phyloP scores from a whole-genome alignment of 2,329 filamentous ascomycete genomes.

The Fusarium agapanthi region DNA sequence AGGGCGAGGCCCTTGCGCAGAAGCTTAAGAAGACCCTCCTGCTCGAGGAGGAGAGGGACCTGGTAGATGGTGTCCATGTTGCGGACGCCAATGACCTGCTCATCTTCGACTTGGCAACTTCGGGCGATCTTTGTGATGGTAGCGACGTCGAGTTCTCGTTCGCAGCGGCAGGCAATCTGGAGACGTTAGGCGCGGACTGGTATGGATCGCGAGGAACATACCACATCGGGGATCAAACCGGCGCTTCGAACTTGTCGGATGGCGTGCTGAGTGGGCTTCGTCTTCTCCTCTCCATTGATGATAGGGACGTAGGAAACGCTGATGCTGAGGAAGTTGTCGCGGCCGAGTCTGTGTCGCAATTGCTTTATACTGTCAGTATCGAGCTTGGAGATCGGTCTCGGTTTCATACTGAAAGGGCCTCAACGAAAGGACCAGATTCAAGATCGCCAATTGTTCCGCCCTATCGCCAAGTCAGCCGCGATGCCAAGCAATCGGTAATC shows the following conservation, averaged over 20 bases:
- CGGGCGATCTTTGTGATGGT: slow-evolving; percentile 89
- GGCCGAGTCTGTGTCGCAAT: slow-evolving; percentile 75
- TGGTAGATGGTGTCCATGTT: slow-evolving; percentile 94
- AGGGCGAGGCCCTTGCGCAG: slow-evolving; percentile 73
- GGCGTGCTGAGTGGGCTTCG: slow-evolving; percentile 93
- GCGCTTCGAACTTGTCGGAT: slow-evolving; percentile 85
- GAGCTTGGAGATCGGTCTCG: background rate
- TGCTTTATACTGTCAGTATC: slow-evolving; percentile 53
- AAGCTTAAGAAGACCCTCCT: slow-evolving; percentile 78
- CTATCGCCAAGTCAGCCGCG: slow-evolving; percentile 29
- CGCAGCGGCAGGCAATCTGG: slow-evolving; percentile 92
- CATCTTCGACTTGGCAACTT: slow-evolving; percentile 85
- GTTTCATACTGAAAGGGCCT: slow-evolving; percentile 70
- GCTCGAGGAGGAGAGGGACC: slow-evolving; percentile 88
- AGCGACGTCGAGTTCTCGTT: slow-evolving; percentile 73
- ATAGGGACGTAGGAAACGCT: slow-evolving; percentile 90
- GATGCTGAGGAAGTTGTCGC: slow-evolving; percentile 86
- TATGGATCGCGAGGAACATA: slow-evolving; percentile 46
- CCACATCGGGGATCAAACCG: slow-evolving; percentile 76
- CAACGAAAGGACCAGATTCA: slow-evolving; percentile 86
- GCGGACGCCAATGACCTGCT: slow-evolving; percentile 89
- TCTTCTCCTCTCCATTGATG: slow-evolving; percentile 80
- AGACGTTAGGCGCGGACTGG: background rate
- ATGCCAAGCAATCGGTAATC: background rate
- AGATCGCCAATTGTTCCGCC: slow-evolving; percentile 80